Conservation (phyloP, 495 filamentous ascomycete species). For the Chaetomium fimeti region DNA sequence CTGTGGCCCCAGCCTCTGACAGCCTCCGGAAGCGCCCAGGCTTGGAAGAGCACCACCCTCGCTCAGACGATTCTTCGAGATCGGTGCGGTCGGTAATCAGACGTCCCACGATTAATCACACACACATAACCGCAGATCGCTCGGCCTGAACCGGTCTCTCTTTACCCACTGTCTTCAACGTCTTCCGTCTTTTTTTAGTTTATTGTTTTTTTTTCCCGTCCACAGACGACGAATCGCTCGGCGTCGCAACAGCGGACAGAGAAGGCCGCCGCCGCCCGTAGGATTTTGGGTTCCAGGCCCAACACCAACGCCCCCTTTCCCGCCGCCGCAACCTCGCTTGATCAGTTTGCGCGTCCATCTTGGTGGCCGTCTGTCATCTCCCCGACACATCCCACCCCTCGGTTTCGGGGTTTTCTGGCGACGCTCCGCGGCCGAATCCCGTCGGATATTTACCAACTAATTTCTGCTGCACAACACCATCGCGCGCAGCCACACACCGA, state of each 20-base stretch:
- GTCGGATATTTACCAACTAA: conserved; percentile 8
- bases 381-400: conserved; percentile 3
- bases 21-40: conserved; percentile 18
- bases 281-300: conserved; percentile 5
- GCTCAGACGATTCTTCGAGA: conserved; percentile 9
- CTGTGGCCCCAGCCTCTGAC: conserved; percentile 13
- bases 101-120: conserved; percentile 9
- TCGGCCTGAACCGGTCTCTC: conserved; percentile 9
- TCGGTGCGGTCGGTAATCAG: conserved; percentile 16
- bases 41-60: not conserved
- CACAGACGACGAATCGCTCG: conserved; percentile 1
- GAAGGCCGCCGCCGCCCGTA: not conserved
- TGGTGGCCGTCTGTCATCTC: not conserved
- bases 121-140: conserved; percentile 19
- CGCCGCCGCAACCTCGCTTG: conserved; percentile 17
- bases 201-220: not conserved
- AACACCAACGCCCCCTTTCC: conserved; percentile 9
- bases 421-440: conserved; percentile 11
- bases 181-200: not conserved
- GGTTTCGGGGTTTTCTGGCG: conserved; percentile 1
- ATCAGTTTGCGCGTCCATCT: not conserved
- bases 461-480: conserved; percentile 12
- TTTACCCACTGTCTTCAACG: not conserved
- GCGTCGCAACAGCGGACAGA: not conserved
- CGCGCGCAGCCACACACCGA: conserved; percentile 27